Evolutionary conservation across 2,329 filamentous ascomycete genomes (phyloP), one percentile per base, ranked within the genome.

Genomic region (Trichophyton mentagrophytes): DNA sequence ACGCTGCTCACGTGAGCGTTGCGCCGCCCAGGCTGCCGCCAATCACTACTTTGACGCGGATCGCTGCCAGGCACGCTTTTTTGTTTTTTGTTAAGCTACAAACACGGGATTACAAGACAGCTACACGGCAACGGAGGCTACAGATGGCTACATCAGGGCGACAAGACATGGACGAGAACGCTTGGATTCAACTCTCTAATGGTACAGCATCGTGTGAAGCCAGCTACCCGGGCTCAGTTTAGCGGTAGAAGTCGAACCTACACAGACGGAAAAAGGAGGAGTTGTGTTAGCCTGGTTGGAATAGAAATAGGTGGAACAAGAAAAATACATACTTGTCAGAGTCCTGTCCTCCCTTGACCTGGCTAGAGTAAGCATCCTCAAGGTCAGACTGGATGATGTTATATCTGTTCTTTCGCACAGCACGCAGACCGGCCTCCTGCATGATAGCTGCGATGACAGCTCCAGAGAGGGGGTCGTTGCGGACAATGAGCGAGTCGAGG

Each of bases 401-500:
- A 78, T 99, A 99, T 69, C 93, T 82, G 77, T 99, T 97, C 85
- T 96, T 97, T 69, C 92, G 83, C 65, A 97, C 92, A 27, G 92
- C 92, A 66, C 91, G 84, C 67, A 99, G 80, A 66, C 93, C 93
- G 36, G 93, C 93, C 78, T 99, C 93, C 76, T 99, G 93, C 93
- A 99, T 99, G 72, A 99, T 96, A 58, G 93, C 93, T 56, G 93
- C 91, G 72, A 99, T 99, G 68, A 99, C 87, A 61, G 93, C 93
- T 68, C 93, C 93, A 57, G 89, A 95, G 57, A 99, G 79, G 1
- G 93, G 93, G 72, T 99, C 93, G 72, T 97, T 99, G 69, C 93
- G 85, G 66, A 96, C 90, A 70, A 99, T 99, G 70, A 99, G 79
- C 66, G 88, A 93, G 76, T 99, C 93, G 64, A 99, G 80, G 73